Base-by-base conservation (phyloP, 164 flowering plant species). In the Tetracentron sinense region DNA sequence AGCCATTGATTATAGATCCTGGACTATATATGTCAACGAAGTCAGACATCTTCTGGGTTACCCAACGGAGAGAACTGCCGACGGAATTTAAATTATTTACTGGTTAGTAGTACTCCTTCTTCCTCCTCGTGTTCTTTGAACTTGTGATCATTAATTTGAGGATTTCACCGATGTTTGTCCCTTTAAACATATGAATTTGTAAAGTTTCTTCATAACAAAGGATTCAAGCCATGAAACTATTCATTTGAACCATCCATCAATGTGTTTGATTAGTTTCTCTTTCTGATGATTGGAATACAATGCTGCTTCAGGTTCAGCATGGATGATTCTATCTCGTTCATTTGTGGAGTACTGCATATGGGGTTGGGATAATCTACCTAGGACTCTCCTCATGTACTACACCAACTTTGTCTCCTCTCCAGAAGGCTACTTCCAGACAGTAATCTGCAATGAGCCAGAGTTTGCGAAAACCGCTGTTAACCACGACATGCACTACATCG, bases 311-410 rank as follows among this genome's bases (percentile, higher is more conserved):
- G 96, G 96, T 66, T 90, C 96, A 4, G 96, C 96, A 42, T 90
- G 96, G 96, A 85, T 82, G 87, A 77, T 79, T 58, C 84, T 90
- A 11, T 79, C 96, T 4, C 85, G 85, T 7, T 55, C 83, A 38
- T 90, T 90, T 54, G 90, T 88, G 6, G 96, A 90, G 57, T 90
- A 72, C 69, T 64, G 70, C 46, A 69, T 90, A 35, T 82, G 88
- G 94, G 96, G 96, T 46, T 90, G 94, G 96, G 96, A 90, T 38
- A 90, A 90, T 71, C 79, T 90, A 29, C 96, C 96, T 11, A 79
- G 96, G 71, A 86, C 80, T 16, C 74, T 88, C 31, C 92, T 90
- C 49, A 88, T 90, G 97, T 90, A 90, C 72, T 88, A 90, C 78
- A 50, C 89, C 61, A 90, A 90, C 66, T 88, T 90, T 33, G 72